These are phyloP conservation scores for Rhododendron williamsianum DNA, from an alignment of 148 eudicot species.

Conservation along the genomic window DNA sequence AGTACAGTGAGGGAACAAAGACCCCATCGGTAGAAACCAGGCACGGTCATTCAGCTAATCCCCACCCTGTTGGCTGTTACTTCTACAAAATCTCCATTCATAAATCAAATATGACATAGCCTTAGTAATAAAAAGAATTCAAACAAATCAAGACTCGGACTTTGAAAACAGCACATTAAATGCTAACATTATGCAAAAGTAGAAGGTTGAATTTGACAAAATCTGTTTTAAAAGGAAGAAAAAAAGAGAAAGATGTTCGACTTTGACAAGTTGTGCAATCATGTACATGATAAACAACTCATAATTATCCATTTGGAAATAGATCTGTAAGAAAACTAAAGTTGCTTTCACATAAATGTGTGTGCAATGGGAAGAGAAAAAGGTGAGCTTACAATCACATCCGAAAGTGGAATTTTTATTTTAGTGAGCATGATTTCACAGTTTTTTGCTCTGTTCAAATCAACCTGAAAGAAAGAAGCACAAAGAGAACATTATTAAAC, in stretches of 20 bases:
- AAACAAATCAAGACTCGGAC: neutral
- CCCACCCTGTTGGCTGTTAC: neutral
- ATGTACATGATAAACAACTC: neutral
- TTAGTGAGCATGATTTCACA: slow-evolving; percentile 99
- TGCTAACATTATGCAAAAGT: neutral
- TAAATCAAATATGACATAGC: neutral
- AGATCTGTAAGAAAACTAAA: neutral
- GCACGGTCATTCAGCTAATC: neutral
- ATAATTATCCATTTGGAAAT: neutral
- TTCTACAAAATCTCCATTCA: neutral
- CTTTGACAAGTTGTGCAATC: neutral
- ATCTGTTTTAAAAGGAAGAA: neutral
- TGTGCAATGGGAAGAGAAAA: slow-evolving; percentile 1
- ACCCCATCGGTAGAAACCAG: neutral
- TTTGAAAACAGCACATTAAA: neutral
- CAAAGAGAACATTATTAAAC: neutral
- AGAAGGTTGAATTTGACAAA: neutral
- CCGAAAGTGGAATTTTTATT: slow-evolving; percentile 92
- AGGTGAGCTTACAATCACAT: slow-evolving; percentile 69
- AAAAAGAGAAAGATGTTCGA: neutral
- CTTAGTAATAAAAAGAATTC: neutral
- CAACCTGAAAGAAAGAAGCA: slow-evolving; percentile 50
- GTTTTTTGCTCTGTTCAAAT: slow-evolving; percentile 89
- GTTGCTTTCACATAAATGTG: neutral
- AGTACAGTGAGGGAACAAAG: neutral